Conservation (phyloP, 768 basidiomycete species). For the Suillus brevipes region DNA sequence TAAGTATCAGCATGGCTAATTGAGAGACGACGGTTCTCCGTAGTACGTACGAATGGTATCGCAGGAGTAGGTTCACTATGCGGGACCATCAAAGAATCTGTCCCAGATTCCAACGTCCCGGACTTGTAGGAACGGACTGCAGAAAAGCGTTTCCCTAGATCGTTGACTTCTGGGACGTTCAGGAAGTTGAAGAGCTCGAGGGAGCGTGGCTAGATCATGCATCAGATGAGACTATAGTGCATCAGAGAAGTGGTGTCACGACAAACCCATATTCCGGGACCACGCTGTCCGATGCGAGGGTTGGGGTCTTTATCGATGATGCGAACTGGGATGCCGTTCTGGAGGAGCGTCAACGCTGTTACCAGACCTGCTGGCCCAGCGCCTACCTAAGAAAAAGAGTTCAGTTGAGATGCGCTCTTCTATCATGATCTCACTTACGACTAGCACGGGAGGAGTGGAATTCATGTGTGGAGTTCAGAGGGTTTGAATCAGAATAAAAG, state of each 20-base stretch:
- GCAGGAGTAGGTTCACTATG: conserved; percentile 21
- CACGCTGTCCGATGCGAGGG: conserved; percentile 39
- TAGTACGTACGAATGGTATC: conserved; percentile 24
- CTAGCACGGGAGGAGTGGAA: conserved; percentile 6
- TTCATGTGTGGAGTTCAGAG: neutral
- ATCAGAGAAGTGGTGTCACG: neutral
- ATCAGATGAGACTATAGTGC: no score
- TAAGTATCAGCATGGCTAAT: neutral
- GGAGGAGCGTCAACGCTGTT: conserved; percentile 39
- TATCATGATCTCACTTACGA: neutral
- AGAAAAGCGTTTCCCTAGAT: conserved; percentile 28
- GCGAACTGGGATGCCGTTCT: conserved; percentile 25
- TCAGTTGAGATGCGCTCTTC: neutral
- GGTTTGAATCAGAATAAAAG: neutral
- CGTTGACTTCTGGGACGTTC: conserved; percentile 38
- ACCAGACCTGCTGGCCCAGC: conserved; percentile 49
- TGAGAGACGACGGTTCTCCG: neutral
- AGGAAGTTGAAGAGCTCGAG: conserved; percentile 41
- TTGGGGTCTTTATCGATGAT: conserved; percentile 17
- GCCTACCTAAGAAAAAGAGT: conserved; percentile 38
- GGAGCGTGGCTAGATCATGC: conserved; percentile 38
- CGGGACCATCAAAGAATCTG: conserved; percentile 17
- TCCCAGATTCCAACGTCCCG: neutral
- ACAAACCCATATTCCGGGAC: conserved; percentile 37
- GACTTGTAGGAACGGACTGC: conserved; percentile 34